phyloP scores from a whole-genome alignment of 306 rosid species.

The Arachis hypogaea region DNA sequence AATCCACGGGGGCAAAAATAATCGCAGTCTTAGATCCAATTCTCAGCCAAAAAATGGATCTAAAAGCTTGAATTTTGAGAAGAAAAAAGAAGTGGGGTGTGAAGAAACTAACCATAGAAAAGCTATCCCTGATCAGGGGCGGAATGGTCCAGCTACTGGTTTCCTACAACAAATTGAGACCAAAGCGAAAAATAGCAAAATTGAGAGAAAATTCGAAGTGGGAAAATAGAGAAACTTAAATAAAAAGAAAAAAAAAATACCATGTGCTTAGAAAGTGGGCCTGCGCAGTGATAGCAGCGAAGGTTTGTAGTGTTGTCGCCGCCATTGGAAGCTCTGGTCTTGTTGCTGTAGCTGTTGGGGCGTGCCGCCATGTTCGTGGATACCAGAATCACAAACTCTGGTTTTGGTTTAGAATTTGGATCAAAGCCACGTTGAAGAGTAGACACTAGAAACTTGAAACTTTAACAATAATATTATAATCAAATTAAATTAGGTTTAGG shows the following conservation, averaged over 20 bases:
- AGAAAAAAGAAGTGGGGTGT: conserved; percentile 19
- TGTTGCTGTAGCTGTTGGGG: not conserved
- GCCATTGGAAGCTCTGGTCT: not conserved
- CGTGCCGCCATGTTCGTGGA: conserved; percentile 34
- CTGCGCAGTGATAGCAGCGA: conserved; percentile 85
- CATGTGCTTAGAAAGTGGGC: conserved; percentile 79
- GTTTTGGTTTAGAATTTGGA: not conserved
- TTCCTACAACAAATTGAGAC: conserved; percentile 52
- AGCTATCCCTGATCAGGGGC: conserved; percentile 79
- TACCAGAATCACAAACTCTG: not conserved
- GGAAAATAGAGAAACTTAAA: conserved; percentile 5
- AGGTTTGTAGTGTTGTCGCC: conserved; percentile 11
- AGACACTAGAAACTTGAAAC: too few species aligned
- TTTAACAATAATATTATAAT: too few species aligned
- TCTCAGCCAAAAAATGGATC: not conserved
- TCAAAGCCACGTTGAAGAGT: not conserved
- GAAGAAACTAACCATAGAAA: conserved; percentile 68
- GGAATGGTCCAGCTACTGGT: conserved; percentile 75
- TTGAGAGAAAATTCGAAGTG: not conserved
- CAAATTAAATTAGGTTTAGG: not conserved
- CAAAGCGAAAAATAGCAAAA: not conserved
- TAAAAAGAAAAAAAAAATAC: conserved; percentile 19
- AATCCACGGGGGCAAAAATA: not conserved
- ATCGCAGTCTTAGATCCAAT: conserved; percentile 26
- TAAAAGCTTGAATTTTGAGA: conserved; percentile 32